A percentile compares a stretch with the other conserved stretches of the same genome.
These are phyloP conservation scores for Gremmenia infestans DNA, from an alignment of 2,329 filamentous ascomycete genomes.

Conservation along the genomic window DNA sequence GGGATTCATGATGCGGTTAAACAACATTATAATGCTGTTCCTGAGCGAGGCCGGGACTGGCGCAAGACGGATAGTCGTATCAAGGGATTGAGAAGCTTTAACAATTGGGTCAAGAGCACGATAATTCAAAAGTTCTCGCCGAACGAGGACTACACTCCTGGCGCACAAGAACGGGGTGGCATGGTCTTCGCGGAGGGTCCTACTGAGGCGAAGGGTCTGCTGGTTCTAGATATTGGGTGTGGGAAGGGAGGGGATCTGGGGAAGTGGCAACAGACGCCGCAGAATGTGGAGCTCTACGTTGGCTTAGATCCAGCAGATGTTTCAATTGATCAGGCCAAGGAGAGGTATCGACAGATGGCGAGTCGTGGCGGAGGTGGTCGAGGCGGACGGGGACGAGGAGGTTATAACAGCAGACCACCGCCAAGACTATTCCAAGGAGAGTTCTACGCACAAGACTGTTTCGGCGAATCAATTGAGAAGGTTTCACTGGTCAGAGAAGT, in stretches of 20 bases:
- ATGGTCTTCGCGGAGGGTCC: conserved; percentile 30
- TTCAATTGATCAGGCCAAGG: conserved; percentile 83
- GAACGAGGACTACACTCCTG: conserved; percentile 65
- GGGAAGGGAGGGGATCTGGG: conserved; percentile 93
- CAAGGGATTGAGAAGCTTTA: conserved; percentile 89
- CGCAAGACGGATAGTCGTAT: conserved; percentile 90
- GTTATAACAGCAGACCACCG: conserved; percentile 41
- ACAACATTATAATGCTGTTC: conserved; percentile 94
- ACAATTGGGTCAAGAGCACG: conserved; percentile 98
- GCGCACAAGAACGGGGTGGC: conserved; percentile 48
- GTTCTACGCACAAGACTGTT: conserved; percentile 91
- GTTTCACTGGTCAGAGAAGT: conserved; percentile 79
- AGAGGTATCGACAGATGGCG: conserved; percentile 72
- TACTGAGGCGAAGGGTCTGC: conserved; percentile 48
- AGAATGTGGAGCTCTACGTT: conserved; percentile 86
- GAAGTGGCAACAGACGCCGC: conserved; percentile 95
- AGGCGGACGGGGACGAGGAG: conserved; percentile 49
- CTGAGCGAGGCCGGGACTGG: conserved; percentile 91
- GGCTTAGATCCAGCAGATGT: conserved; percentile 90
- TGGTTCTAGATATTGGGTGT: conserved; percentile 91
- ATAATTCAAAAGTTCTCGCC: conserved; percentile 95
- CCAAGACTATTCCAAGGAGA: conserved; percentile 73
- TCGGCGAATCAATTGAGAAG: conserved; percentile 75
- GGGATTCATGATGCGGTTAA: conserved; percentile 81
- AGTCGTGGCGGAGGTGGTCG: conserved; percentile 48